Evolutionary conservation across 441 rosid genomes (phyloP), one percentile per base, ranked within the genome.

Genomic region (Erodium trifolium): DNA sequence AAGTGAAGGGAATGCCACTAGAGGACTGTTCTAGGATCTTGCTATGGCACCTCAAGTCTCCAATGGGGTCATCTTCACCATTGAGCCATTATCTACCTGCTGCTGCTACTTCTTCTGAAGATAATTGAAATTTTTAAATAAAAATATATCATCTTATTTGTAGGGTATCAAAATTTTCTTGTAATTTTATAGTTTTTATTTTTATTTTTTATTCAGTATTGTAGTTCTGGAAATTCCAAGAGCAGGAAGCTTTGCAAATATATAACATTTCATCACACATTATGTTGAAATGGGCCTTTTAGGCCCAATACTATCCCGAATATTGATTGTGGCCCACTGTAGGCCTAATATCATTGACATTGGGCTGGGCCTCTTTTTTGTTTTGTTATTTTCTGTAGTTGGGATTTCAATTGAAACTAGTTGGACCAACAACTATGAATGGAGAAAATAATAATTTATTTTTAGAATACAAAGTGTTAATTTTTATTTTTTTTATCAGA

Each of bases 21-120:
- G 84, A 85, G 70, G 86, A 88, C 14, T 93, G 98, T 81, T 91
- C 96, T 13, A 91, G 83, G 78, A 78, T 93, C 77, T 77, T 91
- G 97, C 85, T 91, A 31, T 93, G 98, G 98, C 89, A 84, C 57
- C 89, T 93, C 74, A 79, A 71, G 37, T 80, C 78, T 65, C 83
- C 85, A 1, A 68, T 60, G 49, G 70, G 72, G 57, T 73, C 76
- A 57, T 6, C 71, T 63, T 53, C 17, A 53, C 60, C 60, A 53
- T n/a, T 53, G 12, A 41, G 47, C 12, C 9, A 11, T 7, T 41
- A 41, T 41, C 47, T 41, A 6, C 47, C 47, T 3, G 11, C 12
- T 41, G 47, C 47, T 41, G 47, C 47, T 41, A 7, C 47, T 41
- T 6, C 1, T 41, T 8, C 9, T 41, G 47, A 41, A 41, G 47